A percentile compares a stretch with the other conserved stretches of the same genome.
Evolutionary conservation across 495 filamentous ascomycete species (phyloP).

Genomic region (Ascodesmis nigricans): DNA sequence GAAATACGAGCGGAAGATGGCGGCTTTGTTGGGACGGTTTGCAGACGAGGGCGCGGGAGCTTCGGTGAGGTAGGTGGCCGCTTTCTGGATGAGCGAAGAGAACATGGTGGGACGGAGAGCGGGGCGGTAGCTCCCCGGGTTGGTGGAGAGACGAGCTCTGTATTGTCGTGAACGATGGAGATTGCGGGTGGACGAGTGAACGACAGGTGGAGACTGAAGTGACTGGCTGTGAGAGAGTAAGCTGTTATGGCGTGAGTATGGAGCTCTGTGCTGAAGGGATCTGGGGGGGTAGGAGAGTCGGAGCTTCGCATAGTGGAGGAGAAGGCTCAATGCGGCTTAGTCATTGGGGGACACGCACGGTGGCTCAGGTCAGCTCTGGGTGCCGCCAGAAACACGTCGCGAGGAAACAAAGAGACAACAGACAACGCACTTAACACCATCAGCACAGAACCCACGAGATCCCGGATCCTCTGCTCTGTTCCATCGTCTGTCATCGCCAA

Average conservation of each 20-base stretch:
- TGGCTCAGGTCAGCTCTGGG: too few relatives aligned
- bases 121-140: neutral
- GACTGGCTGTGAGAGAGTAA: neutral
- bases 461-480: too few relatives aligned
- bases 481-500: too few relatives aligned
- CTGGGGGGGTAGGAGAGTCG: neutral
- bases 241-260: neutral
- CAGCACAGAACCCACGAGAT: too few relatives aligned
- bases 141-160: neutral
- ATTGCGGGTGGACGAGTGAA: neutral
- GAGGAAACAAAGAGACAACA: too few relatives aligned
- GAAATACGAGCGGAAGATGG: slow-evolving; percentile 88
- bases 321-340: too few relatives aligned
- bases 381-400: too few relatives aligned
- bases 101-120: slow-evolving; percentile 10
- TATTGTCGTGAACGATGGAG: neutral
- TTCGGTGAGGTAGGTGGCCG: slow-evolving; percentile 69
- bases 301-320: too few relatives aligned
- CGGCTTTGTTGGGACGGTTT: slow-evolving; percentile 68
- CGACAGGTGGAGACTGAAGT: too few relatives aligned
- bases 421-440: too few relatives aligned
- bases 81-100: slow-evolving; percentile 62
- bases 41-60: slow-evolving; percentile 43
- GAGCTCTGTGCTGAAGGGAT: neutral
- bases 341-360: too few relatives aligned